Evolutionary conservation across 169 alveolate genomes (phyloP).

Genomic region (Prorocentrum cordatum): DNA sequence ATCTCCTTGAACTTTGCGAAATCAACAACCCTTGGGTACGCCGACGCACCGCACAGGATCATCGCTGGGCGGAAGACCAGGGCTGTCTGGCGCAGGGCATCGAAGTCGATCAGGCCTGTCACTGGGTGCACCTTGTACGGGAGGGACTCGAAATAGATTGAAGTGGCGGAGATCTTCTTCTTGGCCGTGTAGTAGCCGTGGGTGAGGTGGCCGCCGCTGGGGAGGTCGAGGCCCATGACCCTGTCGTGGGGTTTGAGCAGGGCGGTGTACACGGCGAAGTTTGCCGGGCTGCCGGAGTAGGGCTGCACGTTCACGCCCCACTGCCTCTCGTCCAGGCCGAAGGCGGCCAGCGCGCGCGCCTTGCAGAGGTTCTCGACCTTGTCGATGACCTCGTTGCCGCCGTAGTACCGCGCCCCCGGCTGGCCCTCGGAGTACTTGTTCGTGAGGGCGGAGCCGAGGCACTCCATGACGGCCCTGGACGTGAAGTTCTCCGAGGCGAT

Average conservation of each 20-base stretch:
- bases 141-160: conserved; percentile 88
- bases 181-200: conserved; percentile 86
- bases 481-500: conserved; percentile 51
- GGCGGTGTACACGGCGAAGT: conserved; percentile 91
- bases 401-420: conserved; percentile 90
- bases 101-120: conserved; percentile 84
- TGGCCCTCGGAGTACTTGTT: conserved; percentile 93
- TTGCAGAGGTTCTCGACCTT: conserved; percentile 81
- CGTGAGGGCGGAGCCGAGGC: conserved; percentile 81
- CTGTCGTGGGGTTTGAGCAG: conserved; percentile 86
- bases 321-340: conserved; percentile 81
- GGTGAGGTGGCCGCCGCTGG: conserved; percentile 94
- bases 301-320: conserved; percentile 99
- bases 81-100: conserved; percentile 61
- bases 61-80: conserved; percentile 68
- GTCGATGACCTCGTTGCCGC: conserved; percentile 84
- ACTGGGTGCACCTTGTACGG: conserved; percentile 83
- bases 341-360: conserved; percentile 89
- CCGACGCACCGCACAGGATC: conserved; percentile 77
- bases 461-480: conserved; percentile 49
- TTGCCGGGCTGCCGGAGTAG: conserved; percentile 93
- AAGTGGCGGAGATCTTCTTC: conserved; percentile 88
- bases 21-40: conserved; percentile 76
- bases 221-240: conserved; percentile 93
- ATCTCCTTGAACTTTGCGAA: conserved; percentile 77